phyloP scores from a whole-genome alignment of 768 basidiomycete species.

The Tulasnella sp. region DNA sequence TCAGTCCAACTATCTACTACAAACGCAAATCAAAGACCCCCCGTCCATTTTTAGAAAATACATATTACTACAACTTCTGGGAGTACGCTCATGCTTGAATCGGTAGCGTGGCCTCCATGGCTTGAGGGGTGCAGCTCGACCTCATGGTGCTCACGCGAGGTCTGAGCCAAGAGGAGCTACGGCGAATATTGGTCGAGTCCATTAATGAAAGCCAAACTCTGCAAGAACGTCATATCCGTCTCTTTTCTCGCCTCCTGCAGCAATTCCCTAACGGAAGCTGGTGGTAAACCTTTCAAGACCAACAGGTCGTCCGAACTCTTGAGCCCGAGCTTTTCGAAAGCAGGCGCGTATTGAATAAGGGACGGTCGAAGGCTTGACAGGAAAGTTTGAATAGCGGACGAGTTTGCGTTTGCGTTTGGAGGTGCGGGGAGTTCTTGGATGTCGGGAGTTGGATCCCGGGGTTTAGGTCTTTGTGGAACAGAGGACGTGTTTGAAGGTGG shows the following conservation, averaged over 20 bases:
- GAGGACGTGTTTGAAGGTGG: neutral
- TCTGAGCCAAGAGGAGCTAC: neutral
- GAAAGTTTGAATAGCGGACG: neutral
- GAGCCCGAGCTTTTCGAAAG: neutral
- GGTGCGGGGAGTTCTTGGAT: neutral
- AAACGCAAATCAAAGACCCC: too few species aligned
- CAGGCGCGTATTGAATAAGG: neutral
- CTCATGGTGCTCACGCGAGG: too few species aligned
- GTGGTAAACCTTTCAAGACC: neutral
- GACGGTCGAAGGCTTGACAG: neutral
- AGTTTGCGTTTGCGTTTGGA: neutral
- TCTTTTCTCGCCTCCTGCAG: neutral
- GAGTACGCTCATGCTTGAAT: too few species aligned
- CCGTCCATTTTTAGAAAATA: too few species aligned
- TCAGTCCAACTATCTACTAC: too few species aligned
- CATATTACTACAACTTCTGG: too few species aligned
- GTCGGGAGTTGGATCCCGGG: neutral
- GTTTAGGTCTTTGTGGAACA: neutral
- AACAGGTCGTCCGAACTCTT: neutral
- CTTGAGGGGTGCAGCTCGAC: too few species aligned
- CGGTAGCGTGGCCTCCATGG: too few species aligned
- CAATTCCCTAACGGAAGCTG: neutral
- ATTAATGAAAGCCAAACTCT: neutral
- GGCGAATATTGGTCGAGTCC: neutral
- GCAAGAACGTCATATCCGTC: neutral